Percentiles rank a stretch among this genome's conserved stretches.
Evolutionary conservation across 2,329 filamentous ascomycete species (phyloP).

Genomic region (Penicillium sp.): DNA sequence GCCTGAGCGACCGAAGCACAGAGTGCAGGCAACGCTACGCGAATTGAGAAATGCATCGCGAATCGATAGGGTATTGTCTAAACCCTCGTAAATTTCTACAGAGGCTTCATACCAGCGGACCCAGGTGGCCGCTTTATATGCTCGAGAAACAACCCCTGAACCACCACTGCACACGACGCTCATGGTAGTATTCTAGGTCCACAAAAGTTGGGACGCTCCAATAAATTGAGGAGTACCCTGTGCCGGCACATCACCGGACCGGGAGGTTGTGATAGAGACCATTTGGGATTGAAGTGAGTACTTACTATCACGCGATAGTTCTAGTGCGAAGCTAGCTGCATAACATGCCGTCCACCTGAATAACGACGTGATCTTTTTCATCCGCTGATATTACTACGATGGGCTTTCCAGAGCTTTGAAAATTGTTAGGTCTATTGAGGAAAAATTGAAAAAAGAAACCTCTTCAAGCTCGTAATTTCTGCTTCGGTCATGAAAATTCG

Average conservation of each 20-base stretch:
- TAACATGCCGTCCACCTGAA: conserved; percentile 6
- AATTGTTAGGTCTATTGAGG: not conserved
- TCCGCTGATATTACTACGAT: not conserved
- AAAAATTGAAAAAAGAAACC: not conserved
- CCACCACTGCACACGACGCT: not conserved
- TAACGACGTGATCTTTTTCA: not conserved
- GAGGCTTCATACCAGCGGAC: not conserved
- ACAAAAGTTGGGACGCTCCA: not conserved
- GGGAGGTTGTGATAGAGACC: conserved; percentile 1
- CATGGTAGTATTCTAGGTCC: conserved; percentile 5
- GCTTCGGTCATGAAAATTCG: not conserved
- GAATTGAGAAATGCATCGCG: conserved; percentile 19
- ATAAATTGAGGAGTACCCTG: not conserved
- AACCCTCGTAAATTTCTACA: not conserved
- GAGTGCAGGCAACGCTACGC: conserved; percentile 17
- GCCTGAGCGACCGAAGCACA: conserved; percentile 19
- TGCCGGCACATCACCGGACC: conserved; percentile 1
- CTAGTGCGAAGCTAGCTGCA: conserved; percentile 9
- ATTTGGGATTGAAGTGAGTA: not conserved
- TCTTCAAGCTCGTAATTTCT: not conserved
- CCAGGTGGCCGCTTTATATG: conserved; percentile 9
- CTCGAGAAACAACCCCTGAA: not conserved
- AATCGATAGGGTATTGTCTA: not conserved
- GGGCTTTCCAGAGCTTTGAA: not conserved
- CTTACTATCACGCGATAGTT: conserved; percentile 11